Evolutionary conservation across 352 stramenopile species (phyloP), one percentile per base, ranked within the genome.

Genomic region (Phytopythium cucurbitacearum): DNA sequence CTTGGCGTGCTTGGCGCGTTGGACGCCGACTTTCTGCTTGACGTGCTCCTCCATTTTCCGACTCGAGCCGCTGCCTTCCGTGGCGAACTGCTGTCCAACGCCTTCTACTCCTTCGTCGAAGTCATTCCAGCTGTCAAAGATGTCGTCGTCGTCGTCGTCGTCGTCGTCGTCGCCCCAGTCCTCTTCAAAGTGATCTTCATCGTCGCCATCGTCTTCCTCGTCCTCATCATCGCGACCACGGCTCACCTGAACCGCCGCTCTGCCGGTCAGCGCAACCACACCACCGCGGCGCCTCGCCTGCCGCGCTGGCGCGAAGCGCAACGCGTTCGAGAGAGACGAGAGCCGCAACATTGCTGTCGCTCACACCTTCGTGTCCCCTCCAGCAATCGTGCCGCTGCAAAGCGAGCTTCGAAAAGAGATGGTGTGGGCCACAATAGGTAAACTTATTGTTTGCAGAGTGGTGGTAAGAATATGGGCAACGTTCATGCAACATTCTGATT

Each of bases 21-120:
- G 81, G 48, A 94, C 64, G 50, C 81, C 76, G 47, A 94, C 84
- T 53, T 94, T 94, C 60, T 89, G 77, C 76, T 94, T 94, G 16
- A 94, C 78, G 44, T 91, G 79, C 59, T 94, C 81, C 57, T 91
- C 79, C 8, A 89, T 59, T 38, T 78, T 76, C 48, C 69, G 76
- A 38, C 62, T 62, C 9, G 58, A 62, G 3, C 56, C 45, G 43
- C 62, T 61, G 32, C 67, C 52, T 6, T 59, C 40, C 35, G 52
- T 44, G 43, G 48, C 39, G 40, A 62, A 62, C 40, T 40, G 35
- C 13, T 51, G 40, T 63, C 56, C 37, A 40, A 47, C 39, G 33
- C 53, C 37, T 60, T 41, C 47, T 48, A 46, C 15, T 50, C 40
- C 40, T 15, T 54, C 47, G 13, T 33, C 56, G 32, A 60, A 57